Evolutionary conservation across 257 asterid species (phyloP), one percentile per base, ranked within the genome.

Genomic region (Plectranthus barbatus): DNA sequence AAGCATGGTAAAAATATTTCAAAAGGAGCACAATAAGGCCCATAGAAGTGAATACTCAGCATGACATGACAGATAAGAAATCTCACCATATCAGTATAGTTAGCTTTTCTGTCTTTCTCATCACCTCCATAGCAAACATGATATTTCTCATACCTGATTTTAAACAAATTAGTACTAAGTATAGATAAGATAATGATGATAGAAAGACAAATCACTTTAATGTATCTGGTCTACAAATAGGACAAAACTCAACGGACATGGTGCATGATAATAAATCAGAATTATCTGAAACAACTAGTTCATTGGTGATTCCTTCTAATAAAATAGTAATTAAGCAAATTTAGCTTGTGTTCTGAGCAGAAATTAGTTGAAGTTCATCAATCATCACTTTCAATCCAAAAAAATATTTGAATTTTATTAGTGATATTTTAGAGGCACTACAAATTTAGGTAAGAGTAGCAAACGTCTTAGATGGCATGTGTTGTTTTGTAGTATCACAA

Each of bases 1-100:
- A 23, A 51, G 36, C 34, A 39, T 6, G 19, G 10, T 40, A 12
- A 20, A 20, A 14, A 8, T n/a, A 7, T 5, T 18, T 13, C 24
- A 56, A 52, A 48, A 4, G 19, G n/a, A 23, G 46, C 23, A 29
- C 41, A 17, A 20, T 11, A 31, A 29, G 65, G 24, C 54, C 51
- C 45, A 13, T 23, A 8, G 15, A 24, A 17, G 42, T 4, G 44
- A 47, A 62, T 9, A 64, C 18, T 9, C 46, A 19, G 59, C 40
- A 53, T 17, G 59, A 60, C 40, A 53, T 17, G 59, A 60, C 49
- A 61, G 56, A 47, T 51, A 29, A 52, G 62, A 58, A 44, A 49
- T 57, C 84, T 83, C 77, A 89, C 99, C 97, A 92, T 89, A 80
- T 89, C 97, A 2, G 90, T 80, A 77, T 86, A 92, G 84, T 92